Conservation (phyloP, 306 rosid species). For the Vigna trinervia region DNA sequence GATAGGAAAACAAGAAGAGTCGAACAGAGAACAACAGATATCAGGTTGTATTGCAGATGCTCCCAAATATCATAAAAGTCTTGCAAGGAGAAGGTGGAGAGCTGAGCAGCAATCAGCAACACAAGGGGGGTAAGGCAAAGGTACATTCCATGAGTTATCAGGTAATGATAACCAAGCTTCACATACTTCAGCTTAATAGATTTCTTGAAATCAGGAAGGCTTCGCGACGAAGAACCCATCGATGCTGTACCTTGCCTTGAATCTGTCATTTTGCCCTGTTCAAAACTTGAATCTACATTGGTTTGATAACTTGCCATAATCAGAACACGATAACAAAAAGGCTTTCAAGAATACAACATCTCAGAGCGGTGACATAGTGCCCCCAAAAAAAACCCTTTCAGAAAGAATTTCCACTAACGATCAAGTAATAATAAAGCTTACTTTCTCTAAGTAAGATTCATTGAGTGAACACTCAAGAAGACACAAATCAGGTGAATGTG, state of each 20-base stretch:
- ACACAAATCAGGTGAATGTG: conserved; percentile 25
- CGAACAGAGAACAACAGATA: conserved; percentile 74
- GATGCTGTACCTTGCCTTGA: conserved; percentile 54
- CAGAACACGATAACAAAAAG: neutral
- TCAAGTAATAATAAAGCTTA: neutral
- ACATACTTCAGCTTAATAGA: conserved; percentile 84
- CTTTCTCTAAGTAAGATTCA: conserved; percentile 28
- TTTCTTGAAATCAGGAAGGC: conserved; percentile 86
- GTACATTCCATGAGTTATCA: conserved; percentile 90
- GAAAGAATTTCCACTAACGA: conserved; percentile 1
- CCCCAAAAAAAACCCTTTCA: neutral
- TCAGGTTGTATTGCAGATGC: conserved; percentile 75
- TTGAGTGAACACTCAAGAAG: conserved; percentile 16
- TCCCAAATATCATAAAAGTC: conserved; percentile 83
- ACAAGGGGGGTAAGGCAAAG: conserved; percentile 74
- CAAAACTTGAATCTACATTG: conserved; percentile 39
- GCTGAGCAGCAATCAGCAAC: conserved; percentile 70
- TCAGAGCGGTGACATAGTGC: conserved; percentile 12
- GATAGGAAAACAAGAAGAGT: conserved; percentile 81
- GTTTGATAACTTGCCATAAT: conserved; percentile 24
- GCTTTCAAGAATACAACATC: conserved; percentile 9
- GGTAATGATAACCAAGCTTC: conserved; percentile 89
- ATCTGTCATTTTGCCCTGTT: conserved; percentile 68
- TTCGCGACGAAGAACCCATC: conserved; percentile 65
- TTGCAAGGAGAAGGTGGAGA: conserved; percentile 71